A percentile compares a stretch with the other conserved stretches of the same genome.
Evolutionary conservation across 345 rosid species (phyloP).

Genomic region (Hypericum perforatum): DNA sequence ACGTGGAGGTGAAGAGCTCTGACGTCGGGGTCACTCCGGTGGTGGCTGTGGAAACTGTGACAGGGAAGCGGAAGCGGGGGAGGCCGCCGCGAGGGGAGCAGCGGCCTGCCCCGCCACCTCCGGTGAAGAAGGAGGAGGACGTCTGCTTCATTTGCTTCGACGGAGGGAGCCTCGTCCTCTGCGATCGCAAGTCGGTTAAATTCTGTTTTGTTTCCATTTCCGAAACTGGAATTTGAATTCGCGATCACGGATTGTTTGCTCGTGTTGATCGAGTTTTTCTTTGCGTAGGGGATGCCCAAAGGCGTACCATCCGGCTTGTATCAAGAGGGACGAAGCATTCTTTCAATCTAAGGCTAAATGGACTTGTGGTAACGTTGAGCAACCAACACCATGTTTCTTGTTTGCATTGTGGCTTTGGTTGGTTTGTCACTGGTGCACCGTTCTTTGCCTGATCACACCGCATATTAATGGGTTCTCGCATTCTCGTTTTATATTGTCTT

Average conservation of each 20-base stretch:
- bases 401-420: no score
- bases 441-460: no score
- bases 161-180: slow-evolving; percentile 92
- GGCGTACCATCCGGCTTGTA: slow-evolving; percentile 95
- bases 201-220: slow-evolving; percentile 6
- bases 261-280: slow-evolving; percentile 1
- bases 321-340: slow-evolving; percentile 81
- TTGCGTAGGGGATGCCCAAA: slow-evolving; percentile 80
- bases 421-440: no score
- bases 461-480: no score
- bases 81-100: slow-evolving; percentile 48
- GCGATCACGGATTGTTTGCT: background rate
- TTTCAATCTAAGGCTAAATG: slow-evolving; percentile 81
- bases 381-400: no score
- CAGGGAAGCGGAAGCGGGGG: slow-evolving; percentile 60
- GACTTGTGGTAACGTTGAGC: slow-evolving; percentile 60
- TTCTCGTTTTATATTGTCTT: no score
- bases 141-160: slow-evolving; percentile 99
- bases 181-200: slow-evolving; percentile 84
- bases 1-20: no score
- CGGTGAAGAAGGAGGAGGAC: slow-evolving; percentile 61
- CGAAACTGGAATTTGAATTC: background rate
- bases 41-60: no score
- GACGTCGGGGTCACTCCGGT: no score
- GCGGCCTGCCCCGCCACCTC: background rate